phyloP scores from a whole-genome alignment of 768 basidiomycete species.

The Hericium alpestre region DNA sequence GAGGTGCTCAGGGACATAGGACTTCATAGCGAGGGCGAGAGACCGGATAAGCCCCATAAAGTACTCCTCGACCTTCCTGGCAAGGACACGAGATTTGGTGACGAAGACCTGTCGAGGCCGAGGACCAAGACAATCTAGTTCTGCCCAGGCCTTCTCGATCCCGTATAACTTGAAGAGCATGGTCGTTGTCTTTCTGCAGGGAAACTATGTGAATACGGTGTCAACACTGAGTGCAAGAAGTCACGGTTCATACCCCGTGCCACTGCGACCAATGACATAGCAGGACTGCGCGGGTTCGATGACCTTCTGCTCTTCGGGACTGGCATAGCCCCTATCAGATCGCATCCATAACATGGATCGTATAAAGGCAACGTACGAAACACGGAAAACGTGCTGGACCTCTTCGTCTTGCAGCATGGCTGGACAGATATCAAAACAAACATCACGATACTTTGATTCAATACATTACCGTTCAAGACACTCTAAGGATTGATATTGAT shows the following conservation, averaged over 20 bases:
- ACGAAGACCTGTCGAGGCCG: constrained; percentile 64
- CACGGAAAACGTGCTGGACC: constrained; percentile 6
- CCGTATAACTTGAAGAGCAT: constrained; percentile 71
- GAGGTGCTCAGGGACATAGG: constrained; percentile 30
- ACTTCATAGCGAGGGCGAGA: constrained; percentile 21
- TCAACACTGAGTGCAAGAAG: not conserved
- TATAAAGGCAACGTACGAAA: constrained; percentile 4
- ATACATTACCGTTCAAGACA: not conserved
- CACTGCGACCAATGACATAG: constrained; percentile 38
- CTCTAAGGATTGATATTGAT: constrained; percentile 2
- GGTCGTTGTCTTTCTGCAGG: constrained; percentile 57
- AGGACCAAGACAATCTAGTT: constrained; percentile 22
- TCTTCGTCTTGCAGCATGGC: constrained; percentile 9
- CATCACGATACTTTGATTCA: not conserved
- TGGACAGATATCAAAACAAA: not conserved
- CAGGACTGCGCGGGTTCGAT: constrained; percentile 7
- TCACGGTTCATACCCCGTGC: constrained; percentile 45
- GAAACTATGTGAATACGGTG: not conserved
- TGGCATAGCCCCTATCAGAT: not conserved
- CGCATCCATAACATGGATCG: not conserved
- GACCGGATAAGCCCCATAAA: constrained; percentile 43
- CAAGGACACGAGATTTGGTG: constrained; percentile 57
- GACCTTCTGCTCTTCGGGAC: constrained; percentile 7
- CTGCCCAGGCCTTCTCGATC: constrained; percentile 46
- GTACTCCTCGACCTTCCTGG: constrained; percentile 61